Base-by-base conservation (phyloP, 2,329 filamentous ascomycete genomes). In the Fusarium pilosicola region DNA sequence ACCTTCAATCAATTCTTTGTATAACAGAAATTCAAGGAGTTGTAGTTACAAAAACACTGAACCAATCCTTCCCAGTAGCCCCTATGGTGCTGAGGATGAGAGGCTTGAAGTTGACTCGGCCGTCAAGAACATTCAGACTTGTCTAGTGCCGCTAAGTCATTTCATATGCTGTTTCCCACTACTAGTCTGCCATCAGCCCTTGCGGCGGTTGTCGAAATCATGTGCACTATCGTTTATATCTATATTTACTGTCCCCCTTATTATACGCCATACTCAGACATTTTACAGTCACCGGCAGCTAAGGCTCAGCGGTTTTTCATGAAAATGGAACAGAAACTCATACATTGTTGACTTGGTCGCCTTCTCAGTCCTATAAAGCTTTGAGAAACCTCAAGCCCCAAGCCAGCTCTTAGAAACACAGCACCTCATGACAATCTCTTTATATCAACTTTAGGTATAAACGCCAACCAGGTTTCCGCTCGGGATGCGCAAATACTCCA, bases 1-100 rank as follows among this genome's bases (percentile, higher is more conserved):
- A 4, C 0, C 18, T 15, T 20, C 3, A 3, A 9, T 22, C 6
- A 15, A 28, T 26, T 22, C 44, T 28, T 14, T 15, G 2, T 22
- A 28, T 11, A 22, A 14, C 44, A 46, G 8, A 46, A 6, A 22
- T 46, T 11, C 45, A 7, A 28, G 26, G 44, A 22, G 4, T 22
- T 46, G 7, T 28, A 22, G 13, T 46, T 28, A 15, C 18, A 46
- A 22, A 22, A 9, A 22, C 18, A 7, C 45, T 13, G 4, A 28
- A 28, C 26, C 45, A 28, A 46, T 22, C 18, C 28, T 46, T 15
- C 6, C 44, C 1, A 9, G 24, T 15, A 28, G 2, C 13, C 6
- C 0, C 15, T 28, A 46, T 28, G 8, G 44, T 28, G 13, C 24
- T 28, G 18, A 20, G 6, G 18, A 46, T 46, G 12, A 46, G 38